Percentiles rank a stretch among this genome's conserved stretches.
Conservation (phyloP, 345 rosid genomes). For the Arabis alpina region DNA sequence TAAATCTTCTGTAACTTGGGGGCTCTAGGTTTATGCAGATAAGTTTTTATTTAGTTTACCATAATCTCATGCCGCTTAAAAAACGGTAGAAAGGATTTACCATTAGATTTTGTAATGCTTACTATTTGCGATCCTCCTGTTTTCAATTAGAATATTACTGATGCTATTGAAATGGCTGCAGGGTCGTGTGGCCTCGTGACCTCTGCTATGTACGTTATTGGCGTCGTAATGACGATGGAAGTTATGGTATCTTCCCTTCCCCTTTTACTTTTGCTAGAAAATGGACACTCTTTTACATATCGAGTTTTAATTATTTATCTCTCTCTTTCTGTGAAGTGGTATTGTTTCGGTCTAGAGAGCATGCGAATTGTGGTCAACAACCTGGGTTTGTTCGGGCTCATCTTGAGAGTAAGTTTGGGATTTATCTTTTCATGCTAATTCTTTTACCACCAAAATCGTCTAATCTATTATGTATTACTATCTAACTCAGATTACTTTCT, state of each 20-base stretch:
- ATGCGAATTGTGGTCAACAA: constrained; percentile 84
- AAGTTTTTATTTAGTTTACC: neutral
- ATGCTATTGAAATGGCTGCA: constrained; percentile 45
- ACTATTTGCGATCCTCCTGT: neutral
- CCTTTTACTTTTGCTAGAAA: constrained; percentile 26
- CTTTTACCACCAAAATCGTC: constrained; percentile 5
- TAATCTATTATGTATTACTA: neutral
- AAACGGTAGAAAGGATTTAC: neutral
- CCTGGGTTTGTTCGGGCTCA: constrained; percentile 98
- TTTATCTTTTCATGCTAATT: constrained; percentile 26
- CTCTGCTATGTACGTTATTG: constrained; percentile 99
- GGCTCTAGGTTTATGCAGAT: constrained; percentile 12
- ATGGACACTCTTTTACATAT: constrained; percentile 1
- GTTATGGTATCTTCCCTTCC: constrained; percentile 71
- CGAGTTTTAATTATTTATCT: constrained; percentile 31
- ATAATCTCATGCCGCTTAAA: neutral
- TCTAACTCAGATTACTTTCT: constrained; percentile 18
- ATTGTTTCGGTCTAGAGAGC: constrained; percentile 97
- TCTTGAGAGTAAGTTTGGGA: constrained; percentile 76
- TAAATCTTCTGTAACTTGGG: neutral
- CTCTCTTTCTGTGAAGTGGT: constrained; percentile 68
- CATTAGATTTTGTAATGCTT: constrained; percentile 1
- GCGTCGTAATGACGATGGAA: constrained; percentile 99
- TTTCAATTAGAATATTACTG: constrained; percentile 18
- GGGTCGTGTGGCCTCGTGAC: constrained; percentile 99